Evolutionary conservation across 2,329 filamentous ascomycete genomes (phyloP).

Genomic region (Fusarium camptoceras): DNA sequence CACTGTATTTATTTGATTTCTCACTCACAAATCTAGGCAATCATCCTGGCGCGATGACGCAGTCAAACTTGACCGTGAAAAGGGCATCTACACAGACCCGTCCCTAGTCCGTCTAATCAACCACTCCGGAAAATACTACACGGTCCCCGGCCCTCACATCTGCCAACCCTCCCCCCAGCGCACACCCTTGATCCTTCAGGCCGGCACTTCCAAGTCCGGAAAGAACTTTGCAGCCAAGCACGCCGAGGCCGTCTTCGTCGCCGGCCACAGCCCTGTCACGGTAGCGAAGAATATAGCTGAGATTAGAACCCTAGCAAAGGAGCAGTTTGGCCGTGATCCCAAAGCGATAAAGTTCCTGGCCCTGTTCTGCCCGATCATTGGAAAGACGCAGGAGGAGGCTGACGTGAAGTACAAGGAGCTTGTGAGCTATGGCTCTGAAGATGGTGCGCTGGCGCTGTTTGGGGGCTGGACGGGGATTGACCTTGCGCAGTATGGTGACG

Average conservation of each 20-base stretch:
- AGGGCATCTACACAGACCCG: conserved; percentile 66
- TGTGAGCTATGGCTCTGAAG: conserved; percentile 68
- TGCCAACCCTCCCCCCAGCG: conserved; percentile 75
- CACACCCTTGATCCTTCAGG: conserved; percentile 76
- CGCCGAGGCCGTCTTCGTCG: conserved; percentile 78
- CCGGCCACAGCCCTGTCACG: conserved; percentile 71
- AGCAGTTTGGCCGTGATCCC: conserved; percentile 67
- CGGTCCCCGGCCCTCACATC: conserved; percentile 73
- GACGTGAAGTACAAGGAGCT: conserved; percentile 72
- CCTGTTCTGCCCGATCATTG: conserved; percentile 73
- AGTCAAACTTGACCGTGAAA: conserved; percentile 68
- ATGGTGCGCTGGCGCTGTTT: conserved; percentile 76
- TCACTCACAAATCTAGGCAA: background rate
- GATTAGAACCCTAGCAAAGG: conserved; percentile 67
- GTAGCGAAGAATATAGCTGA: conserved; percentile 72
- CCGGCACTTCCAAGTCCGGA: conserved; percentile 74
- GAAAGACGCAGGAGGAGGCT: conserved; percentile 74
- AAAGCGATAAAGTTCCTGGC: conserved; percentile 75
- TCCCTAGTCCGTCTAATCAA: conserved; percentile 72
- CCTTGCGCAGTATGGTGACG: conserved; percentile 69
- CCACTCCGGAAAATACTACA: conserved; percentile 73
- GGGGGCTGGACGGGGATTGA: conserved; percentile 77
- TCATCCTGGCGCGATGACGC: conserved; percentile 76
- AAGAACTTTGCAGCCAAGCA: conserved; percentile 76
- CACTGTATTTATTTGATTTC: background rate